These are phyloP conservation scores for Phytophthora palmivora DNA, from an alignment of 352 stramenopile species.

Conservation along the genomic window DNA sequence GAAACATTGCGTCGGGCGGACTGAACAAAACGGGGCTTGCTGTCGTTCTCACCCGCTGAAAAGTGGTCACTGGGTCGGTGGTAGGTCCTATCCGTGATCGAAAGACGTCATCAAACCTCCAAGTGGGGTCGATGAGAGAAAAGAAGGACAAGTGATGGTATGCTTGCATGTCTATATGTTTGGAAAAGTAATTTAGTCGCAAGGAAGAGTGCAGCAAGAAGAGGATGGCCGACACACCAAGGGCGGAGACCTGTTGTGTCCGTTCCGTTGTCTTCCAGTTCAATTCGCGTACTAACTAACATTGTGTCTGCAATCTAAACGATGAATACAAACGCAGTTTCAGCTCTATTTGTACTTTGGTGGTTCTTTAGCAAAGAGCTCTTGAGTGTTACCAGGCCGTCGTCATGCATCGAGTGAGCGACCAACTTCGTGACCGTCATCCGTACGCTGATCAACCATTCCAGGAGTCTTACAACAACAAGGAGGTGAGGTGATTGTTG, in stretches of 20 bases:
- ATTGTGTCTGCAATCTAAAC: conserved; percentile 10
- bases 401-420: conserved; percentile 77
- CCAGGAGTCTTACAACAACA: conserved; percentile 60
- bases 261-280: conserved; percentile 10
- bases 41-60: conserved; percentile 63
- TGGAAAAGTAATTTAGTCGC: background rate
- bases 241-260: conserved; percentile 33
- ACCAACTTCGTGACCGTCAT: conserved; percentile 67
- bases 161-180: conserved; percentile 19
- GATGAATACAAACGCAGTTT: conserved; percentile 9
- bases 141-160: conserved; percentile 21
- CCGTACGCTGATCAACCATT: conserved; percentile 66
- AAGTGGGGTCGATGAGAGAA: conserved; percentile 75
- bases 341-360: conserved; percentile 22
- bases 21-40: conserved; percentile 71
- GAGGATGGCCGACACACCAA: conserved; percentile 25
- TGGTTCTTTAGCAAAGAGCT: too few relatives aligned
- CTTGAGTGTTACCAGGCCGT: too few relatives aligned
- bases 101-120: conserved; percentile 75
- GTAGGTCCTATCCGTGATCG: conserved; percentile 63
- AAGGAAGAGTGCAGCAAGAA: conserved; percentile 41
- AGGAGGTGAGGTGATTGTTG: conserved; percentile 37
- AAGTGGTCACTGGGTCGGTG: conserved; percentile 60
- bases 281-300: conserved; percentile 17
- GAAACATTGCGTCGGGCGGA: conserved; percentile 87